These are phyloP conservation scores for Moricandia moricandioides DNA, from an alignment of 345 rosid species.

Conservation along the genomic window DNA sequence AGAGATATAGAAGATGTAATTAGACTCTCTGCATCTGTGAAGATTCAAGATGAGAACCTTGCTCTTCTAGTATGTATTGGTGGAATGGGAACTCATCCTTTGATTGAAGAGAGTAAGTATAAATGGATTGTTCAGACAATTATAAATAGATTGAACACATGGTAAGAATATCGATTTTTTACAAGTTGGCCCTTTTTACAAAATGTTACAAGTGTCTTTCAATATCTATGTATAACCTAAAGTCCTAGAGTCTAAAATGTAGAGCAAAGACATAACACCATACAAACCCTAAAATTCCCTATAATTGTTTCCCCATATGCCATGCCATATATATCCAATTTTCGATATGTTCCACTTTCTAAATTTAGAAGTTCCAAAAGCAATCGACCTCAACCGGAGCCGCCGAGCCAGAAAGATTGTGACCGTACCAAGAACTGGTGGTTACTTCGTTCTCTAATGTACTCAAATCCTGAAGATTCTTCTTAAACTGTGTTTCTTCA, in stretches of 20 bases:
- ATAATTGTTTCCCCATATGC: background rate
- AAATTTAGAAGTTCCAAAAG: conserved; percentile 47
- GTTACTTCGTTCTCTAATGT: conserved; percentile 32
- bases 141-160: no score
- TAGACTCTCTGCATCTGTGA: background rate
- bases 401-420: conserved; percentile 16
- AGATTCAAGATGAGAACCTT: background rate
- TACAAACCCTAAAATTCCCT: conserved; percentile 1
- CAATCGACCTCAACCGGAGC: conserved; percentile 39
- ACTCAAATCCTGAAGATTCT: conserved; percentile 19
- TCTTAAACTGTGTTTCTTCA: conserved; percentile 18
- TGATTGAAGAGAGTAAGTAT: no score
- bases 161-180: no score
- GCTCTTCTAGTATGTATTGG: background rate
- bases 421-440: conserved; percentile 14
- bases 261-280: background rate
- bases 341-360: background rate
- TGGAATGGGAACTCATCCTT: no score
- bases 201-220: background rate
- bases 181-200: background rate
- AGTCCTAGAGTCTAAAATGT: conserved; percentile 9
- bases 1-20: background rate
- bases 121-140: no score
- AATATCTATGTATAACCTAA: background rate
- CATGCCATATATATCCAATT: background rate